These are phyloP conservation scores for Russula sp. DNA, from an alignment of 768 basidiomycete species.

Conservation along the genomic window DNA sequence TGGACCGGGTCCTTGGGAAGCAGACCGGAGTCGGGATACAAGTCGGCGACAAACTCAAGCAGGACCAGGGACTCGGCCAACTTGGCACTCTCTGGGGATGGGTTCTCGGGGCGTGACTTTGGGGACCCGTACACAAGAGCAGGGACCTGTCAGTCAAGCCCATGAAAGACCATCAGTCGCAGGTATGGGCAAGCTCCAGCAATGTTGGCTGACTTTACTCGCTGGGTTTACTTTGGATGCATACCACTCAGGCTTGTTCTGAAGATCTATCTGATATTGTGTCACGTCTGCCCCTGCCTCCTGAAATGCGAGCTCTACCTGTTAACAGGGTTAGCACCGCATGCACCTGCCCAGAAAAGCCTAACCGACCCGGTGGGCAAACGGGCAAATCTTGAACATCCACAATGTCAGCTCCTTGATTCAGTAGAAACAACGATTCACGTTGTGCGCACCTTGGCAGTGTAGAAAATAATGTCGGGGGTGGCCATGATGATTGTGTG, in stretches of 20 bases:
- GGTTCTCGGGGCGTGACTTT: constrained; percentile 40
- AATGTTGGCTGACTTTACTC: constrained; percentile 41
- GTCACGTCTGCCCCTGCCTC: constrained; percentile 44
- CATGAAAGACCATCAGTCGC: background rate
- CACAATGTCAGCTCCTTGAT: background rate
- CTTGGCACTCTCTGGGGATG: constrained; percentile 49
- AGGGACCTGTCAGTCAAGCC: constrained; percentile 36
- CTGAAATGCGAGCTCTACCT: constrained; percentile 52
- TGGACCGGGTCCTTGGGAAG: constrained; percentile 46
- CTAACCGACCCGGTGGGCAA: constrained; percentile 35
- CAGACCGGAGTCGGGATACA: constrained; percentile 38
- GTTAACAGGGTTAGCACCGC: background rate
- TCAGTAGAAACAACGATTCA: background rate
- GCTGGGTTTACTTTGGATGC: constrained; percentile 52
- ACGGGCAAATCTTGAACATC: background rate
- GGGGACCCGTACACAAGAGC: constrained; percentile 56
- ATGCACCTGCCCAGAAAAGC: background rate
- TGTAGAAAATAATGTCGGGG: constrained; percentile 36
- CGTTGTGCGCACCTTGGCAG: constrained; percentile 18
- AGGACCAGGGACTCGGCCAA: constrained; percentile 54
- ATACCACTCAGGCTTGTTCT: constrained; percentile 63
- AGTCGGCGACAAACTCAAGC: constrained; percentile 54
- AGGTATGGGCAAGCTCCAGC: too few relatives aligned
- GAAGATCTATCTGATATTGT: constrained; percentile 48
- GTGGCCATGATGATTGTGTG: background rate